These are phyloP conservation scores for Arthroderma sp. DNA, from an alignment of 2,329 filamentous ascomycete genomes.

Conservation along the genomic window DNA sequence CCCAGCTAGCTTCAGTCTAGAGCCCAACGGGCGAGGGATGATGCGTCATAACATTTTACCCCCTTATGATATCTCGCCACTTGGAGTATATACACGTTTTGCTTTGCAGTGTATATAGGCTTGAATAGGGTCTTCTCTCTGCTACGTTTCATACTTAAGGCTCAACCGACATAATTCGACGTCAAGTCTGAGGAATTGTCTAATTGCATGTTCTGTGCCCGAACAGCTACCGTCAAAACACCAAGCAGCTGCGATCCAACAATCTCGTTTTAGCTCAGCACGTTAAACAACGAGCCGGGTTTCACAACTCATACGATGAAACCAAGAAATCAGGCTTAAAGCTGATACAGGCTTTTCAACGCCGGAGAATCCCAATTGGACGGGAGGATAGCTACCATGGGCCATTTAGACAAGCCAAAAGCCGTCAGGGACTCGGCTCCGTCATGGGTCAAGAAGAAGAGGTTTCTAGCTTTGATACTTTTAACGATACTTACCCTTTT, in stretches of 20 bases:
- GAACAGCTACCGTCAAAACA: background rate
- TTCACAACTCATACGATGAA: background rate
- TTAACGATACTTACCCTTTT: background rate
- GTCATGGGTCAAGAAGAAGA: background rate
- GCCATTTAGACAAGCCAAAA: background rate
- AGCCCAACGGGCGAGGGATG: background rate
- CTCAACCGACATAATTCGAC: background rate
- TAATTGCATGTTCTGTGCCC: background rate
- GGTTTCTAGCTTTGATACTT: background rate
- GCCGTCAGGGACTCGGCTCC: background rate
- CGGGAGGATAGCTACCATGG: background rate
- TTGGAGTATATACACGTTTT: background rate
- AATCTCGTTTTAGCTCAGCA: background rate
- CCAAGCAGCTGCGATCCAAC: no score
- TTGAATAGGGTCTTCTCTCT: background rate
- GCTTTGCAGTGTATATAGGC: background rate
- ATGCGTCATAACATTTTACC: background rate
- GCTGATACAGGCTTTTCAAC: background rate
- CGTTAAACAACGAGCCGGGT: background rate
- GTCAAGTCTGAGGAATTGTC: background rate
- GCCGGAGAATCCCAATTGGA: background rate
- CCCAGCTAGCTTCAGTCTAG: background rate
- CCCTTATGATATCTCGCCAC: background rate
- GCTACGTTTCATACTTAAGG: background rate
- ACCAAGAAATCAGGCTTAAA: background rate